Evolutionary conservation across 2,329 filamentous ascomycete genomes (phyloP), one percentile per base, ranked within the genome.

Genomic region (Knufia fluminis): DNA sequence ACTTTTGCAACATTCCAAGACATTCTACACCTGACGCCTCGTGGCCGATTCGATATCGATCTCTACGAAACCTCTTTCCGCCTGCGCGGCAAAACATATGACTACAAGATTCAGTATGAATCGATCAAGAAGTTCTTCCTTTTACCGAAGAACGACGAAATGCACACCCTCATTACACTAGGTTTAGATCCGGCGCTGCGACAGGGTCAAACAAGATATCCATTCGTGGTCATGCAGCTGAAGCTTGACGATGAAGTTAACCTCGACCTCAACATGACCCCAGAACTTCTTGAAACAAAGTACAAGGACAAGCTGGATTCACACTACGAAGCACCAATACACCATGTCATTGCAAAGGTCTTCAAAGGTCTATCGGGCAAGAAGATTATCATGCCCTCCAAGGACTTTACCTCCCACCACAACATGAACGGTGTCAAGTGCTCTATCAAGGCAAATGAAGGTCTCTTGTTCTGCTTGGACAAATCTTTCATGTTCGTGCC

Each of bases 61-160:
- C 95, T 98, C 85, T 98, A 98, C 77, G 92, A 97, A 68, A 84
- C 82, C 14, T 97, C 92, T 1, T 97, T 98, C 78, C 85, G 92
- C 55, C 78, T 98, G 54, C 91, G 92, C 57, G 92, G 92, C 62
- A 98, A 98, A 73, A 98, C 92, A 20, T 98, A 98, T 74, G 94
- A 98, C 73, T 98, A 98, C 80, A 98, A 98, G 78, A 97, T 98
- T 58, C 89, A 96, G 67, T 98, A 96, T 70, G 87, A 96, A 51
- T 82, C 84, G 44, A 89, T 97, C 71, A 98, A 98, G 76, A 97
- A 97, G 68, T 97, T 97, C 66, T 96, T 98, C 82, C 79, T 97
- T 24, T 80, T 98, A 4, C 92, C 92, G 42, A 98, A 98, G 72
- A 92, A 92, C n/a, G 92, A 98, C 66, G 92, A 98, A 59, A 80